phyloP scores from a whole-genome alignment of 805 yeast genomes.

The Kodamaea laetipori region DNA sequence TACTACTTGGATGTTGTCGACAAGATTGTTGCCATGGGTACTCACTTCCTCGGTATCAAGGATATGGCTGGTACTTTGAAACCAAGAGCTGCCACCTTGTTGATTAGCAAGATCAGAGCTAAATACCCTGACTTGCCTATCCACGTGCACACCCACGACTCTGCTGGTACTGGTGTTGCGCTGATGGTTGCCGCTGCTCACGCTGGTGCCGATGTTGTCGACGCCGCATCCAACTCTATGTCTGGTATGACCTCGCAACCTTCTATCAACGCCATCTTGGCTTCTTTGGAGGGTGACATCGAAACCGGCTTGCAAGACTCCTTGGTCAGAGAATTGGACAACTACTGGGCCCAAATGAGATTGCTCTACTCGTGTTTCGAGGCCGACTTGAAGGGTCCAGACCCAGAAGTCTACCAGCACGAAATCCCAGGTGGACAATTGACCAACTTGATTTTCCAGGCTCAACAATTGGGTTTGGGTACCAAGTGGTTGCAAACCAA shows the following conservation, averaged over 20 bases:
- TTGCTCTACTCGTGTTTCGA: slow-evolving; percentile 94
- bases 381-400: slow-evolving; percentile 99
- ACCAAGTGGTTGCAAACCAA: slow-evolving; percentile 96
- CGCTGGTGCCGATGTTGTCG: slow-evolving; percentile 98
- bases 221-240: slow-evolving; percentile 95
- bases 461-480: slow-evolving; percentile 97
- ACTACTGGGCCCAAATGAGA: slow-evolving; percentile 99
- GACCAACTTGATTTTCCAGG: slow-evolving; percentile 97
- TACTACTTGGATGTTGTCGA: slow-evolving; percentile 85
- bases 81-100: slow-evolving; percentile 86
- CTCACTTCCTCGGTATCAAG: slow-evolving; percentile 95
- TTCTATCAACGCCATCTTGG: slow-evolving; percentile 87
- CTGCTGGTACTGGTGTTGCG: slow-evolving; percentile 99
- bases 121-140: slow-evolving; percentile 93
- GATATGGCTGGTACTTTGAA: slow-evolving; percentile 99
- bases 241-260: slow-evolving; percentile 99
- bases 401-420: slow-evolving; percentile 97
- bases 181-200: slow-evolving; percentile 91
- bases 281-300: slow-evolving; percentile 85
- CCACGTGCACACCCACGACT: slow-evolving; percentile 98
- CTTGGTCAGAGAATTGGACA: slow-evolving; percentile 79
- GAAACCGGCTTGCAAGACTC: slow-evolving; percentile 69
- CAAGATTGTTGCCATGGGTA: slow-evolving; percentile 87
- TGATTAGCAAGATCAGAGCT: slow-evolving; percentile 79
- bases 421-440: slow-evolving; percentile 99